Evolutionary conservation across 306 rosid species (phyloP), one percentile per base, ranked within the genome.

Genomic region (Luffa acutangula): DNA sequence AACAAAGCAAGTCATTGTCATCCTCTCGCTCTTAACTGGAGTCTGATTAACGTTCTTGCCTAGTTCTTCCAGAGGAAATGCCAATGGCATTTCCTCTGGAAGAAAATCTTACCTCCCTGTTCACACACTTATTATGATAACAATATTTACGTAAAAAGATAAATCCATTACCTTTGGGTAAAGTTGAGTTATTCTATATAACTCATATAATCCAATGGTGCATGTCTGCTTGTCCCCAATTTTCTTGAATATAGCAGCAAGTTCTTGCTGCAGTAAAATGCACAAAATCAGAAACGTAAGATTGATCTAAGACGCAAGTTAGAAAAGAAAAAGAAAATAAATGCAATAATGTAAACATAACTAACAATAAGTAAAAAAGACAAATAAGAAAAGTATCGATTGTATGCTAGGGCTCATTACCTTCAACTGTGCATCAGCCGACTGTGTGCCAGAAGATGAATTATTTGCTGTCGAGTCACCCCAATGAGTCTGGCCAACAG

Each of bases 221-320:
- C 99, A 96, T 37, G 98, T 96, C 87, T 96, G 99, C 91, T 96
- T 96, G 83, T 96, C 99, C 6, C 99, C 99, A 75, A 96, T 96
- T 90, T 96, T 96, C 89, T 96, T 96, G 85, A 96, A 96, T 84
- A 96, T 96, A 41, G 99, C 96, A 84, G 94, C 99, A 79, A 96
- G 94, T 87, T 96, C 99, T 96, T 90, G 98, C 99, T 96, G 89
- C 60, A 82, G 48, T 15, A 74, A 42, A 53, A 45, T 46, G 41
- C 76, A 71, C 21, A 71, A 25, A 46, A 75, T n/a, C 25, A 42
- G 64, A 48, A 10, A 39, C 71, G 72, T 66, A 43, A 36, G 56
- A 57, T 86, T 75, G 46, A 54, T 70, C 52, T 45, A 72, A 9
- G 53, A 34, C 34, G 11, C 15, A 11, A 13, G 21, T 3, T 65